Base-by-base conservation (phyloP, 2,329 filamentous ascomycete genomes). In the Aspergillus sp. region DNA sequence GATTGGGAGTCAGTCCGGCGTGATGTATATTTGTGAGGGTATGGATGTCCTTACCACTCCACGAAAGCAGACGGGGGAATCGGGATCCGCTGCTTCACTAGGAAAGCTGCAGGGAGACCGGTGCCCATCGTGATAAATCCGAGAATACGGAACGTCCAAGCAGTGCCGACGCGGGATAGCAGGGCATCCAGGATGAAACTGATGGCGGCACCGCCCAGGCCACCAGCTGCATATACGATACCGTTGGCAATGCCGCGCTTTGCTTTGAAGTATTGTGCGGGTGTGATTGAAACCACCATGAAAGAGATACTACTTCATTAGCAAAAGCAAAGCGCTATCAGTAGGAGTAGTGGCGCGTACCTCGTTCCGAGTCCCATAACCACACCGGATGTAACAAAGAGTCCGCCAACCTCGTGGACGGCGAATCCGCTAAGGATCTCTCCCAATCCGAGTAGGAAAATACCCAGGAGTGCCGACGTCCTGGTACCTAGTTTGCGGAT, bases 201-300 rank as follows among this genome's bases (percentile, higher is more conserved):
- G 53, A 83, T 82, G 2, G 81, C 78, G 0, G 85, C 80, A 8
- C 83, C 85, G 4, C 85, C 85, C 4, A 87, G 75, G 0, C 85
- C 85, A 6, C 84, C 84, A 0, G 62, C 69, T 4, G 70, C 70
- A 28, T 72, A 73, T 10, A 73, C 69, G 1, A 73, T 72, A 0
- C 84, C 85, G 60, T 85, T 86, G 0, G 84, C 85, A 0, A 85
- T 70, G 0, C 84, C 85, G 2, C 83, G 80, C 61, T 80, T 84
- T 2, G 75, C 75, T 48, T 72, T 79, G 60, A 87, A 87, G 63
- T 85, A 87, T 62, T 86, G 84, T 0, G 83, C 78, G 2, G 84
- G 79, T 0, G 79, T 76, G 0, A 78, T 76, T 2, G 80, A 81
- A n/a, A 80, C 76, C 2, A 84, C 78, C 74, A 81, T 79, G 59